phyloP scores from a whole-genome alignment of 495 filamentous ascomycete species.

The Xylaria telfairii region DNA sequence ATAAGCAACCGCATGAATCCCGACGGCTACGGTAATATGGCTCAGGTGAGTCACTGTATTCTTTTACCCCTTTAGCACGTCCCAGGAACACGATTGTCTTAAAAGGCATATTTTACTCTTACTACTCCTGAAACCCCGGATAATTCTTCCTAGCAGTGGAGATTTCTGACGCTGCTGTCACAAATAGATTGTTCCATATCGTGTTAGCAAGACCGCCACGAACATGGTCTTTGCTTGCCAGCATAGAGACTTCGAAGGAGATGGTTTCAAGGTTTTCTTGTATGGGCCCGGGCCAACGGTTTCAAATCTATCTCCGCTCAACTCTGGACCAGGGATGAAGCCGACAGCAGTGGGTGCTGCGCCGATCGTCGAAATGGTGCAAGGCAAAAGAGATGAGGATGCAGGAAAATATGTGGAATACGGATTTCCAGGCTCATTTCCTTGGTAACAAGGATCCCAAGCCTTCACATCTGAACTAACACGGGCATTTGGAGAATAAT shows the following conservation, averaged over 20 bases:
- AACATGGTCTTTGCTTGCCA: slow-evolving; percentile 12
- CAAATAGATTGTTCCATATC: neutral
- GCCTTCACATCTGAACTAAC: neutral
- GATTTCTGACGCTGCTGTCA: neutral
- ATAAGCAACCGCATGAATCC: slow-evolving; percentile 3
- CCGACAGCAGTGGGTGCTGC: neutral
- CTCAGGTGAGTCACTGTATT: neutral
- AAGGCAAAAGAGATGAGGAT: slow-evolving; percentile 1
- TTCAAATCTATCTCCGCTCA: neutral
- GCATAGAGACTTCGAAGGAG: neutral
- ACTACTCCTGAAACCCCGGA: neutral
- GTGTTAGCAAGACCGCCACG: neutral
- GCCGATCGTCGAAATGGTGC: slow-evolving; percentile 9
- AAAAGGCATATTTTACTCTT: neutral
- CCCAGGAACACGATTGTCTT: neutral
- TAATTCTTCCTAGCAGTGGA: neutral
- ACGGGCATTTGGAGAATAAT: neutral
- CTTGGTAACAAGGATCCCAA: neutral
- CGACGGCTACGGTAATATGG: neutral
- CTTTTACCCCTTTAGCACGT: neutral
- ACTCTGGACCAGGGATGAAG: neutral
- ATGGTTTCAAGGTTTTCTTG: slow-evolving; percentile 13
- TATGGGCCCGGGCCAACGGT: slow-evolving; percentile 11
- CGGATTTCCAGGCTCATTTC: neutral
- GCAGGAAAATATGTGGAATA: slow-evolving; percentile 1